Evolutionary conservation across 352 stramenopile genomes (phyloP), one percentile per base, ranked within the genome.

Genomic region (Globisporangium spinosum): DNA sequence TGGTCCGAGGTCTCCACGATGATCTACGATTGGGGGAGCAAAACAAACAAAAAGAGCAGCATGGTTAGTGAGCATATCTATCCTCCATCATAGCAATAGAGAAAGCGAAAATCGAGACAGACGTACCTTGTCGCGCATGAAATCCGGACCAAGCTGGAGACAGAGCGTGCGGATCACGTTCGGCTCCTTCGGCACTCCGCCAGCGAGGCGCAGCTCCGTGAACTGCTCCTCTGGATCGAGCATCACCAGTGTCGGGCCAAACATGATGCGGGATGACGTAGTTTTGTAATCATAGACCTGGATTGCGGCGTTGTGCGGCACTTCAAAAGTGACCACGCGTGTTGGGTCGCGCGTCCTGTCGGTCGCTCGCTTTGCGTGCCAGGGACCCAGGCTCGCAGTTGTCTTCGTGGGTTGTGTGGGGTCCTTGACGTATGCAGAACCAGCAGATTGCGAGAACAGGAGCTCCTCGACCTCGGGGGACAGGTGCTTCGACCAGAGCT

Each of bases 201-300:
- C 86, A 3, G 83, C 77, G 9, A 94, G 78, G 1, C 82, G 79
- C n/a, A 94, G 72, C 29, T 92, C 80, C 15, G 83, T 94, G 70
- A 94, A 92, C 58, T 94, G 86, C 69, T 94, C 86, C 32, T 94
- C 86, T 1, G 86, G 86, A 20, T 89, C 83, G 9, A 94, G 74
- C 86, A 94, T 94, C 20, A 91, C 84, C 0, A 94, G 70, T 5
- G 83, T 91, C 23, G 86, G 86, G 0, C 86, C 86, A 70, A 94
- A 94, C 64, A 92, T 74, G 45, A 94, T 94, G 34, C 86, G 83
- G 2, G 83, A 92, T 35, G 78, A 89, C 25, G 83, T 92, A 49
- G 83, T 91, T 69, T 90, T 91, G 75, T 92, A 94, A 74, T 94
- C 84, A 67, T 94, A 94, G 9, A 94, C 82, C 69, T 94, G 86